These are phyloP conservation scores for Hanseniaspora thailandica DNA, from an alignment of 805 yeast species.

Conservation along the genomic window DNA sequence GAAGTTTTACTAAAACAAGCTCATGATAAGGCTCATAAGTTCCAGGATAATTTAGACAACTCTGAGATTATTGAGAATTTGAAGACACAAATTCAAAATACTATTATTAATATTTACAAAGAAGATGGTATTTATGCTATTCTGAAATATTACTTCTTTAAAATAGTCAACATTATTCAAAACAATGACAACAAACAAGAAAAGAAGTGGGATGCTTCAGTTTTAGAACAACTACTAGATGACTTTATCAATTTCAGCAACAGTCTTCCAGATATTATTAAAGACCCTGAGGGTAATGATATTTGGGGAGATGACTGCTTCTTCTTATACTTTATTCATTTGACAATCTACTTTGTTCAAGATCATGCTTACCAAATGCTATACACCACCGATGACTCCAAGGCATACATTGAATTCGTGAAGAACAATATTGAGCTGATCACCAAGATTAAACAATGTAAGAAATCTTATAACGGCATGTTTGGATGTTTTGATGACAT, in stretches of 20 bases:
- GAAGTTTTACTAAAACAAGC: neutral
- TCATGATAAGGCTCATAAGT: conserved; percentile 1
- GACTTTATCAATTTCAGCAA: conserved; percentile 1
- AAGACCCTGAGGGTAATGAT: neutral
- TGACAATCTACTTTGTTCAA: conserved; percentile 4
- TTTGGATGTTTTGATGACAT: neutral
- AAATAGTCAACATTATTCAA: conserved; percentile 4
- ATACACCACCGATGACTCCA: conserved; percentile 1
- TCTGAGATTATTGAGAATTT: neutral
- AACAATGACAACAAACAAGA: neutral
- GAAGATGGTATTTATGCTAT: conserved; percentile 6
- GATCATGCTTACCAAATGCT: neutral
- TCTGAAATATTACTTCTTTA: conserved; percentile 8
- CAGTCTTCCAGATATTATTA: conserved; percentile 4
- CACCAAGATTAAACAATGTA: conserved; percentile 1
- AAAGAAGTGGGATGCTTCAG: neutral
- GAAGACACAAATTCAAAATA: conserved; percentile 4
- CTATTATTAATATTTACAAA: conserved; percentile 6
- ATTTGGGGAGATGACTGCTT: conserved; percentile 8
- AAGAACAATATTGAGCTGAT: conserved; percentile 3
- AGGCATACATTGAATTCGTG: conserved; percentile 6
- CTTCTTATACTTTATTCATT: conserved; percentile 10
- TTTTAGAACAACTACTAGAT: neutral
- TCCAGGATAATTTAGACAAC: conserved; percentile 1
- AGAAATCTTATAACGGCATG: neutral